Conservation (phyloP, 2,329 filamentous ascomycete genomes). For the Colletotrichum cuscutae region DNA sequence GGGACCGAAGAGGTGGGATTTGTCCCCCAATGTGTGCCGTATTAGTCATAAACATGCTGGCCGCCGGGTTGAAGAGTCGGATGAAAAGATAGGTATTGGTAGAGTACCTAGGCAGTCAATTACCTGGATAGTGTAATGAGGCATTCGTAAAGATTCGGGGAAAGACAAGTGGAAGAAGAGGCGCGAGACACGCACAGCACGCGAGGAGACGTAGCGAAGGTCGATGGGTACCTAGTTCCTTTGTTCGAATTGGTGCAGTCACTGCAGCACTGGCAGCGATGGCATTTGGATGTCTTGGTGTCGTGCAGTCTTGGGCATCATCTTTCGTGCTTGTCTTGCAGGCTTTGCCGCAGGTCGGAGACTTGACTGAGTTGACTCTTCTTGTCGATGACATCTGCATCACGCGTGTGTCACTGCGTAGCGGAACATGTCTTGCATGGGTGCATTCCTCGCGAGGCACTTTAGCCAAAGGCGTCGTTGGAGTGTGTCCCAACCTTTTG, state of each 20-base stretch:
- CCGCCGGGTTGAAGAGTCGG: neutral
- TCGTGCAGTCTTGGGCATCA: neutral
- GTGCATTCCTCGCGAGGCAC: neutral
- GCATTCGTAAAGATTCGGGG: neutral
- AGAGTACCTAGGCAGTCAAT: no score
- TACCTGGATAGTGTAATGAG: no score
- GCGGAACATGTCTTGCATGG: neutral
- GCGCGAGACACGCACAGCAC: neutral
- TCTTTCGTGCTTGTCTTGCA: neutral
- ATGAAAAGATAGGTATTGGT: neutral
- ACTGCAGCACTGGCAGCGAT: neutral
- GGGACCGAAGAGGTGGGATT: neutral
- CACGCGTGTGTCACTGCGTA: neutral
- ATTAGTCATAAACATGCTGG: neutral
- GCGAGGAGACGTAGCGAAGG: slow-evolving; percentile 1
- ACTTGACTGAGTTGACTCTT: neutral
- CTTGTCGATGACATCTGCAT: neutral
- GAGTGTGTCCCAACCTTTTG: neutral
- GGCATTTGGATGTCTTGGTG: slow-evolving; percentile 2
- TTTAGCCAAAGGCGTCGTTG: neutral
- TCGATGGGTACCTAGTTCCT: slow-evolving; percentile 2
- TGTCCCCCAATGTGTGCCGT: neutral
- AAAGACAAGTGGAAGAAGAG: neutral
- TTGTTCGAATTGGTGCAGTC: slow-evolving; percentile 15
- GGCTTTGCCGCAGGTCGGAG: neutral